These are phyloP conservation scores for Staphylotrichum tortipilum DNA, from an alignment of 495 filamentous ascomycete genomes.

Conservation along the genomic window DNA sequence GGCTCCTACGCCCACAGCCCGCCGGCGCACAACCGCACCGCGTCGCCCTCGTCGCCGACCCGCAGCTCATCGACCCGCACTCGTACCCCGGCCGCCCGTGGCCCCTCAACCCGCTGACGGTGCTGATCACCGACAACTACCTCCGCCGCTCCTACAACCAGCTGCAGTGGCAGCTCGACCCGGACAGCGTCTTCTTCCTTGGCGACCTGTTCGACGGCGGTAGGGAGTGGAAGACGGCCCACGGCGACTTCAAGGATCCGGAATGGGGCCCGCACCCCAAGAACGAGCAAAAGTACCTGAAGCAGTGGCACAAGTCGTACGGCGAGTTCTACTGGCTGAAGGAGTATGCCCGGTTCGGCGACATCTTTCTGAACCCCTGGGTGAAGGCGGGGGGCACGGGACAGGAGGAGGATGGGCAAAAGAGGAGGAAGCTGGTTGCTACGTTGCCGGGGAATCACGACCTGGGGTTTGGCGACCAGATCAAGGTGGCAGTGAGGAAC, in stretches of 20 bases:
- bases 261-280: constrained; percentile 44
- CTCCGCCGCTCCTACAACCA: constrained; percentile 67
- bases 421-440: constrained; percentile 59
- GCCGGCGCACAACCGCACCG: constrained; percentile 69
- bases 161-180: constrained; percentile 60
- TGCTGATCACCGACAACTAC: constrained; percentile 81
- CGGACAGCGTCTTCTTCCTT: constrained; percentile 80
- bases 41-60: constrained; percentile 83
- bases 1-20: constrained; percentile 46
- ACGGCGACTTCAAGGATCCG: constrained; percentile 51
- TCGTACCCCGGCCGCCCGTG: constrained; percentile 92
- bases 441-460: constrained; percentile 94
- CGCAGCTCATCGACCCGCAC: constrained; percentile 95
- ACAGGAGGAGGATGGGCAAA: constrained; percentile 32
- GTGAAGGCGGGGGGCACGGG: constrained; percentile 27
- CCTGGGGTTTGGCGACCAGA: constrained; percentile 80
- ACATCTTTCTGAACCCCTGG: constrained; percentile 68
- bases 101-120: constrained; percentile 70
- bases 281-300: constrained; percentile 42
- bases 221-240: constrained; percentile 77
- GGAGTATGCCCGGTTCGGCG: constrained; percentile 71
- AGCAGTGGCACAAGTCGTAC: constrained; percentile 63
- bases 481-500: constrained; percentile 68
- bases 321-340: constrained; percentile 70
- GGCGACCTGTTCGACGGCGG: constrained; percentile 97